A percentile compares a stretch with the other conserved stretches of the same genome.
Conservation (phyloP, 164 flowering plant species). For the Hamamelis virginiana region DNA sequence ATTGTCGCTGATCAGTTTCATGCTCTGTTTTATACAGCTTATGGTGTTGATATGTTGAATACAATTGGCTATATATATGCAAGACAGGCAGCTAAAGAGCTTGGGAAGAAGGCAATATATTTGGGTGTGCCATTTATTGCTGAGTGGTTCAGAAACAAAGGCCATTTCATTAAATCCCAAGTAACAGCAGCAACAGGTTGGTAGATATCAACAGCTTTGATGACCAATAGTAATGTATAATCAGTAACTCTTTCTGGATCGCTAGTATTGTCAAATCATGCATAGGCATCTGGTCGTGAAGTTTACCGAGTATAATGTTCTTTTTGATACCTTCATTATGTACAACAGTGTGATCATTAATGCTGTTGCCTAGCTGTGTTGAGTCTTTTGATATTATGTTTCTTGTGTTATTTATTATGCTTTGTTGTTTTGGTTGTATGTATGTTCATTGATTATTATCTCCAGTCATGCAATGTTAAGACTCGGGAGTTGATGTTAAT, state of each 20-base stretch:
- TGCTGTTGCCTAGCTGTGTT: background rate
- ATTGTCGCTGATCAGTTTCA: background rate
- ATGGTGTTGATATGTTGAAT: conserved; percentile 90
- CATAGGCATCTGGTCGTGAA: background rate
- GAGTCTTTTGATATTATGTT: no score
- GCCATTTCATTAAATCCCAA: conserved; percentile 95
- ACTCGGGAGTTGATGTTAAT: background rate
- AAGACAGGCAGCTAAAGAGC: conserved; percentile 95
- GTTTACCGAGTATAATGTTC: background rate
- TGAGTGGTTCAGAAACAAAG: conserved; percentile 99
- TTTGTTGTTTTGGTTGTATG: background rate
- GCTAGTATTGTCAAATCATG: background rate
- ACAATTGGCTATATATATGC: conserved; percentile 95
- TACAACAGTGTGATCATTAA: background rate
- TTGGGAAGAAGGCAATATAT: conserved; percentile 90
- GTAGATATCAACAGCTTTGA: conserved; percentile 3
- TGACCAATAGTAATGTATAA: background rate
- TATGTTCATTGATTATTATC: background rate
- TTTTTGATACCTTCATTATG: background rate
- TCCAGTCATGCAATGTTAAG: no score
- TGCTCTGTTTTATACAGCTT: conserved; percentile 54
- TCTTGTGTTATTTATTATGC: background rate
- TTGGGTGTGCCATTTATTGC: conserved; percentile 97
- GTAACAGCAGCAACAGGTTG: conserved; percentile 98
- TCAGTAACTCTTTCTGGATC: background rate